Percentiles rank a stretch among this genome's conserved stretches.
Conservation (phyloP, 257 asterid species). For the Fraxinus pennsylvanica region DNA sequence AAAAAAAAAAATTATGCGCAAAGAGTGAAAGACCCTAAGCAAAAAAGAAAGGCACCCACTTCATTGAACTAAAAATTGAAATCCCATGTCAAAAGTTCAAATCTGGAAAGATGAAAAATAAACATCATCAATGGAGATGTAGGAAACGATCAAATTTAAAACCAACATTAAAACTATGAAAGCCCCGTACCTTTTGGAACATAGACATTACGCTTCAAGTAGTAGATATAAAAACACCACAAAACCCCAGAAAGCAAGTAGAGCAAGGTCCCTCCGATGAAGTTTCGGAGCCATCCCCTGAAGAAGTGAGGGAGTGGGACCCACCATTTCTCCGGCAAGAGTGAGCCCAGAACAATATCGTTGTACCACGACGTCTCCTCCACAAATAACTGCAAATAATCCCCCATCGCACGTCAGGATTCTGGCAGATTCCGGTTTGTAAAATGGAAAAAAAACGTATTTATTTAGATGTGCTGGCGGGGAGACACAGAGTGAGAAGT, state of each 20-base stretch:
- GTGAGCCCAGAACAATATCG: conserved; percentile 59
- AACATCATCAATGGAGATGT: neutral
- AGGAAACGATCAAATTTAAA: neutral
- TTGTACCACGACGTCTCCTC: conserved; percentile 85
- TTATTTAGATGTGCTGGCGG: neutral
- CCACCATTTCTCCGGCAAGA: conserved; percentile 66
- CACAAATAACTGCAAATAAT: conserved; percentile 54
- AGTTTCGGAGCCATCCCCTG: conserved; percentile 84
- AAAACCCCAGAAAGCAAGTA: conserved; percentile 66
- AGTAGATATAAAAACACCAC: conserved; percentile 82
- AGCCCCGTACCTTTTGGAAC: conserved; percentile 61
- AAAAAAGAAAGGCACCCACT: neutral
- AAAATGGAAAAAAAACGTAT: neutral
- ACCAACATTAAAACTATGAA: neutral
- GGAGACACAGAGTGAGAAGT: too few relatives aligned
- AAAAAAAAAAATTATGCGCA: neutral
- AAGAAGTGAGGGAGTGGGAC: conserved; percentile 63
- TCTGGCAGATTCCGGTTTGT: neutral
- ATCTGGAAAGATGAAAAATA: conserved; percentile 19
- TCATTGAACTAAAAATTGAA: conserved; percentile 12
- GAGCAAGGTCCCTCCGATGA: conserved; percentile 68
- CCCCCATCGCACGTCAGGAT: conserved; percentile 38
- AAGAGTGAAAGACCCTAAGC: neutral
- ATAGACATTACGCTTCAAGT: conserved; percentile 68
- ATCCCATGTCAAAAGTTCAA: conserved; percentile 1